Conservation (phyloP, 73 alveolate genomes). For the Blepharisma stoltei region DNA sequence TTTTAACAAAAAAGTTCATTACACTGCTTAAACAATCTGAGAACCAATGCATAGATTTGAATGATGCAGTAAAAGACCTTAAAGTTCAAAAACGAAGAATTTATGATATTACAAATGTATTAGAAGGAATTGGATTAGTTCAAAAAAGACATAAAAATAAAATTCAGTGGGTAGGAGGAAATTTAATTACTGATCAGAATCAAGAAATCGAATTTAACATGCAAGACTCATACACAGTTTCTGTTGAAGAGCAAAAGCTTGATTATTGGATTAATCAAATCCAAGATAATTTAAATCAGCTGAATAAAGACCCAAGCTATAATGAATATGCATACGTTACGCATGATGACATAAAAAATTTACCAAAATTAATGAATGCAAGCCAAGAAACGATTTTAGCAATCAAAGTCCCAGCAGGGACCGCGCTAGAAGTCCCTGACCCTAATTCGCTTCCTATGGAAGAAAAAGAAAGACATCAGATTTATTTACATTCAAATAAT, state of each 20-base stretch:
- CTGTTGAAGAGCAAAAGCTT: slow-evolving; percentile 3
- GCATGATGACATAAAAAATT: slow-evolving; percentile 52
- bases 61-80: slow-evolving; percentile 42
- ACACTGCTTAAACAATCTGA: slow-evolving; percentile 43
- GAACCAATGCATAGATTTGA: slow-evolving; percentile 48
- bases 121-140: slow-evolving; percentile 60
- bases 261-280: slow-evolving; percentile 24
- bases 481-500: background rate
- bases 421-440: slow-evolving; percentile 39
- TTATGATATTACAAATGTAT: slow-evolving; percentile 58
- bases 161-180: slow-evolving; percentile 58
- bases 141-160: slow-evolving; percentile 52
- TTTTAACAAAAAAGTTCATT: slow-evolving; percentile 55
- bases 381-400: slow-evolving; percentile 42
- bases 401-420: slow-evolving; percentile 63
- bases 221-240: slow-evolving; percentile 29
- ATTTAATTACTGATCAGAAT: slow-evolving; percentile 38
- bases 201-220: slow-evolving; percentile 32
- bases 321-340: slow-evolving; percentile 48
- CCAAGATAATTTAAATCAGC: slow-evolving; percentile 10
- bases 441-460: slow-evolving; percentile 1
- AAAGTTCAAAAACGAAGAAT: slow-evolving; percentile 56
- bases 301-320: slow-evolving; percentile 26
- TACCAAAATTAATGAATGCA: slow-evolving; percentile 24
- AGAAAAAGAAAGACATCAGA: background rate